A percentile compares a stretch with the other conserved stretches of the same genome.
phyloP scores from a whole-genome alignment of 1,284 basidiomycete species.

The Rhodotorula sp. region DNA sequence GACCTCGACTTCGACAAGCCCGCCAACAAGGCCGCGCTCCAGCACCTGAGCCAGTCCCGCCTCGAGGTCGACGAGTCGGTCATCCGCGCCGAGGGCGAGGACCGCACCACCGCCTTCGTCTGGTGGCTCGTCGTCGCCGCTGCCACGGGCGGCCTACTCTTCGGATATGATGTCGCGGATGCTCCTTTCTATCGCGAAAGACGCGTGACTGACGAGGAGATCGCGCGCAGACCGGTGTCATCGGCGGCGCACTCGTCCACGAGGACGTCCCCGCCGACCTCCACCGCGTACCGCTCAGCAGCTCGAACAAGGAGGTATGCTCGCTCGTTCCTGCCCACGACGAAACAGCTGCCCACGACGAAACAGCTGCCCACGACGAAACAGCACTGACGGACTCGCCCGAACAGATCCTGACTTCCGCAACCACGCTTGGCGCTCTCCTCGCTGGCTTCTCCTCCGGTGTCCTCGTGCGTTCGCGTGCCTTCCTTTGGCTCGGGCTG shows the following conservation, averaged over 20 bases:
- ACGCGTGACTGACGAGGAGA: conserved; percentile 1
- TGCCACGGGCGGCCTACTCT: conserved; percentile 38
- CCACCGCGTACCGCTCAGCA: conserved; percentile 22
- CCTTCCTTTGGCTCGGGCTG: not conserved
- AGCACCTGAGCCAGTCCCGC: conserved; percentile 24
- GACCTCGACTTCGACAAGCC: conserved; percentile 26
- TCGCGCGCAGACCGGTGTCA: conserved; percentile 36
- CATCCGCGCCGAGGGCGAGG: conserved; percentile 66
- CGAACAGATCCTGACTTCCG: conserved; percentile 58
- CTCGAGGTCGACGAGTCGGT: conserved; percentile 58
- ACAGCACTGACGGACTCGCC: not conserved
- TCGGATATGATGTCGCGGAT: conserved; percentile 37
- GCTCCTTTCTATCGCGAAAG: conserved; percentile 13
- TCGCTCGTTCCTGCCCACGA: no score
- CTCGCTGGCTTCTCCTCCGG: conserved; percentile 72
- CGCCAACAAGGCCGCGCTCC: conserved; percentile 16
- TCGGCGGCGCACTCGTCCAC: conserved; percentile 42
- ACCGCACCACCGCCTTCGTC: conserved; percentile 67
- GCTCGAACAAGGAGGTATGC: conserved; percentile 37
- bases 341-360: no score
- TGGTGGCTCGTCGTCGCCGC: conserved; percentile 62
- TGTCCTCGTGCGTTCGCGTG: conserved; percentile 66
- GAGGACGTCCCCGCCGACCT: conserved; percentile 33
- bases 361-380: fast-evolving
- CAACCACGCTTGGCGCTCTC: conserved; percentile 76